These are phyloP conservation scores for Tetrahymena thermophila DNA, from an alignment of 73 alveolate genomes.

Conservation along the genomic window DNA sequence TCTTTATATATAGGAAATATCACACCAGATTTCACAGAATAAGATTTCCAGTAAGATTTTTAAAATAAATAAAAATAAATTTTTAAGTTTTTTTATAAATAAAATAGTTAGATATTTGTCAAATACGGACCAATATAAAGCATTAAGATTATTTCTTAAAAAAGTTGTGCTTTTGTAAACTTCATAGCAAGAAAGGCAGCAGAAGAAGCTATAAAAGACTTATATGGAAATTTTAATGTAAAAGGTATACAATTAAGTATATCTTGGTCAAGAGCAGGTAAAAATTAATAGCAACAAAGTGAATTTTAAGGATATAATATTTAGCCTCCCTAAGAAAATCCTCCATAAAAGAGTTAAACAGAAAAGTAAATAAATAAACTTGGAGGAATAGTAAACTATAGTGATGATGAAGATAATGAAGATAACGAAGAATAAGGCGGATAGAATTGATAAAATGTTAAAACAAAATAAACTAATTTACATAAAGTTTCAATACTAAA, in stretches of 20 bases:
- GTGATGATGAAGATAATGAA: not conserved
- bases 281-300: not conserved
- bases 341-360: not conserved
- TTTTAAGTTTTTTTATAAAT: not conserved
- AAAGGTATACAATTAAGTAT: conserved; percentile 23
- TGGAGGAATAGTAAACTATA: not conserved
- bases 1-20: conserved; percentile 13
- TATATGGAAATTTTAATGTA: conserved; percentile 11
- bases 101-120: conserved; percentile 6
- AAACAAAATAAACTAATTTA: not conserved
- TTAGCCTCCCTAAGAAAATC: not conserved
- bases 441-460: not conserved
- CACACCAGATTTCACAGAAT: conserved; percentile 13
- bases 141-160: conserved; percentile 22
- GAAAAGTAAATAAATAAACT: not conserved
- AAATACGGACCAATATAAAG: conserved; percentile 18
- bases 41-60: conserved; percentile 12
- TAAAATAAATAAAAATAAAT: not conserved
- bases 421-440: not conserved
- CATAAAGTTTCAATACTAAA: not conserved
- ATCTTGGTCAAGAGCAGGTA: conserved; percentile 37
- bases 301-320: not conserved
- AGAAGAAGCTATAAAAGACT: conserved; percentile 26
- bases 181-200: conserved; percentile 32
- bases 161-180: conserved; percentile 21